Percentiles rank a stretch among this genome's conserved stretches.
Conservation (phyloP, 2,329 filamentous ascomycete genomes). For the Tolypocladium sp. region DNA sequence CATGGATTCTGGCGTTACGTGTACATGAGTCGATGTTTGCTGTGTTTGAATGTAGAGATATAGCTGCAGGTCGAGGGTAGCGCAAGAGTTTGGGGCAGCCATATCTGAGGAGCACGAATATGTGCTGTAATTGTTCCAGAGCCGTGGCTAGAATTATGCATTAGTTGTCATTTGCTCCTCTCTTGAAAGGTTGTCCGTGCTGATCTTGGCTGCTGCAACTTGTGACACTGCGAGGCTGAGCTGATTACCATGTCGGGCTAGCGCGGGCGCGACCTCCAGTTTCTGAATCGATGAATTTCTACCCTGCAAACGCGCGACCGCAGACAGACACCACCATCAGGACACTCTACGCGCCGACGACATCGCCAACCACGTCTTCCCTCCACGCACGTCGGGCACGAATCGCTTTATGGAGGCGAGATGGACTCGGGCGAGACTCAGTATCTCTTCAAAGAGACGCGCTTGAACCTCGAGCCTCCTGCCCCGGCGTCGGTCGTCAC, state of each 20-base stretch:
- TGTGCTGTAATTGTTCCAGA: background rate
- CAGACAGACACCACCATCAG: slow-evolving; percentile 10
- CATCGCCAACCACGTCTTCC: slow-evolving; percentile 1
- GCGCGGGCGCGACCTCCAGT: slow-evolving; percentile 16
- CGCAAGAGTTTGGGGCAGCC: background rate
- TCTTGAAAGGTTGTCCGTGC: slow-evolving; percentile 3
- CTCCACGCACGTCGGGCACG: slow-evolving; percentile 7
- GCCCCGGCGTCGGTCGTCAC: slow-evolving; percentile 61
- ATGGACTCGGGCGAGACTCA: slow-evolving; percentile 56
- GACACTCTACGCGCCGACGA: background rate
- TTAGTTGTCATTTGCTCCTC: background rate
- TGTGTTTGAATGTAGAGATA: background rate
- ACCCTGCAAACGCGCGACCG: slow-evolving; percentile 19
- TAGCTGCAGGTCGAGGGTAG: background rate
- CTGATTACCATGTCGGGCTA: slow-evolving; percentile 27
- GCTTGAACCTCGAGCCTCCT: slow-evolving; percentile 69
- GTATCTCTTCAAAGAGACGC: slow-evolving; percentile 77
- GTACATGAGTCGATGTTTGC: background rate
- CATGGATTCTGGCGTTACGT: slow-evolving; percentile 22
- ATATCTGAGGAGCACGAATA: background rate
- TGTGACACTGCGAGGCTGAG: slow-evolving; percentile 10
- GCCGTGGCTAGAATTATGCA: background rate
- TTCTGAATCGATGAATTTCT: slow-evolving; percentile 18
- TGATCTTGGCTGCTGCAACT: background rate
- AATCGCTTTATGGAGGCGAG: slow-evolving; percentile 48